Percentiles rank a stretch among this genome's conserved stretches.
Conservation (phyloP, 176 grass and related monocot genomes). For the Guadua angustifolia region DNA sequence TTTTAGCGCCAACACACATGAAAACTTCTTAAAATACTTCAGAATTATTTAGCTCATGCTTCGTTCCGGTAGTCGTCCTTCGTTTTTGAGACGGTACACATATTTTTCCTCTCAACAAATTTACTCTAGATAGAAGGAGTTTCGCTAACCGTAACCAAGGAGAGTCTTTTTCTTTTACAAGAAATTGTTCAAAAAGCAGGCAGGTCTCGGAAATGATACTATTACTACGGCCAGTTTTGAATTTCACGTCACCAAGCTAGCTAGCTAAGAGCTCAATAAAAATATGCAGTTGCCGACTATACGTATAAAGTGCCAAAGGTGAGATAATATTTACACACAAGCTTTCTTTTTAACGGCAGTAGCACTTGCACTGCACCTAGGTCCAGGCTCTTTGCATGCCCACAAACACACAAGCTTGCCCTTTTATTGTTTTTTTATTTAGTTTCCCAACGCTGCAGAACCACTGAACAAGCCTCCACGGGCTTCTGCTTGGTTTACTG, state of each 20-base stretch:
- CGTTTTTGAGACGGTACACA: background rate
- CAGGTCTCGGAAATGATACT: background rate
- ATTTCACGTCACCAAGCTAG: background rate
- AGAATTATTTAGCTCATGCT: background rate
- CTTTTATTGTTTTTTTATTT: background rate
- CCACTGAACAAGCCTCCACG: conserved; percentile 10
- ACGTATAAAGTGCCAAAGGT: background rate
- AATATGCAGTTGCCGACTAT: background rate
- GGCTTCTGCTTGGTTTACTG: conserved; percentile 42
- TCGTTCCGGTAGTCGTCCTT: background rate
- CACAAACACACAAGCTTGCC: background rate
- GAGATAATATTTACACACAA: background rate
- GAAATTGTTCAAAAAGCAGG: background rate
- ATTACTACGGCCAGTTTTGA: background rate
- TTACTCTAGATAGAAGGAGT: background rate
- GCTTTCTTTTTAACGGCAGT: conserved; percentile 8
- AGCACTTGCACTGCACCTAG: conserved; percentile 26
- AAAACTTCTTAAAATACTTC: background rate
- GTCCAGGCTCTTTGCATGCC: conserved; percentile 31
- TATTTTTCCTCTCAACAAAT: background rate
- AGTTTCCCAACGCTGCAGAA: background rate
- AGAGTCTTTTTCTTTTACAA: background rate
- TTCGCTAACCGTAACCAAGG: background rate
- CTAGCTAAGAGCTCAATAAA: background rate
- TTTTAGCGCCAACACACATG: too few relatives aligned